Evolutionary conservation across 1,284 basidiomycete genomes (phyloP), one percentile per base, ranked within the genome.

Genomic region (Leccinum subrobustum): DNA sequence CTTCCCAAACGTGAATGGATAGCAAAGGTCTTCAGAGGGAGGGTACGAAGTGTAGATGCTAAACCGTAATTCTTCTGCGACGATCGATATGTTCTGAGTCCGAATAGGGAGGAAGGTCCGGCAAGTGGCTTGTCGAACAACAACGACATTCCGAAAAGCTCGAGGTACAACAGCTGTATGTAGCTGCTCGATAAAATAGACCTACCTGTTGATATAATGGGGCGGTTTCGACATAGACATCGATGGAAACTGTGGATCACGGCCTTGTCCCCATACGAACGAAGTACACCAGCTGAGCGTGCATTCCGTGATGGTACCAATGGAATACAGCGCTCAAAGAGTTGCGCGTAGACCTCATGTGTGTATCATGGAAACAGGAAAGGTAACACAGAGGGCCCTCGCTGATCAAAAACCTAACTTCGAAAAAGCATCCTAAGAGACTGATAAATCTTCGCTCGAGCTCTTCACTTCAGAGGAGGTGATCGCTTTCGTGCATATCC

Each of bases 341-440:
- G 37, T 37, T 16, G 37, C 1, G 16, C 6, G 7, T 37, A 6
- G 31, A 37, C 0, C 16, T n/a, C 16, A 0, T 39, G 37, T 16
- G 14, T 14, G 16, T 39, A 39, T 39, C 37, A n/a, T 8, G 16
- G 7, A 39, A 0, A n/a, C 37, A 16, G 37, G 7, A 39, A n/a
- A 39, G 37, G 37, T 39, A 0, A 39, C 37, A 39, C 37, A 39
- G 3, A 39, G 0, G 16, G 1, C 37, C 7, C 7, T 39, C 0
- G 7, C 37, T 16, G 1, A n/a, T 0, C 35, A 16, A n/a, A 0
- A 0, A 8, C 37, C 6, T 3, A 16, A 33, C 12, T 5, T 33
- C 12, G 7, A 16, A 39, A n/a, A 39, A n/a, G 3, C 37, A 39
- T 39, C 16, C 37, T 39, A 39, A 8, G 33, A 8, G 7, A 39